Base-by-base conservation (phyloP, 768 basidiomycete genomes). In the Tylopilus sp. region DNA sequence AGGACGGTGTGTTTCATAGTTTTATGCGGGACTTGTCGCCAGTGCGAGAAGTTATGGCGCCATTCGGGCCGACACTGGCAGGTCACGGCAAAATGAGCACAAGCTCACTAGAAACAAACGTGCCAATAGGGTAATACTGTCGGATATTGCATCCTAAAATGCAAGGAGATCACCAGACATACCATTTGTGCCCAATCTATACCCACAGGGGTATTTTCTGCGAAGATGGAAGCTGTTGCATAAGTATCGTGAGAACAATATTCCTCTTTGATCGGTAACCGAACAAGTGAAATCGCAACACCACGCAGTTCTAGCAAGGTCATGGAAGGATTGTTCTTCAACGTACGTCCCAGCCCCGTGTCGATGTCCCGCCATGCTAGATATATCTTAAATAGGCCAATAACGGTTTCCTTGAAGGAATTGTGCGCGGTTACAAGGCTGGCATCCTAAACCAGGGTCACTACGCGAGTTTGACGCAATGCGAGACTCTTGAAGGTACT, bases 401-500 rank as follows among this genome's bases (percentile, higher is more conserved):
- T 50, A 72, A 65, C 55, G 91, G 91, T 19, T 92, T 87, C 62
- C 74, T 92, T 46, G 91, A 92, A 69, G 90, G 82, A 22, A 85
- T 92, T 36, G 81, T 92, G 28, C 76, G 96, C 59, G 97, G 97
- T 10, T 98, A 94, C 84, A 96, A 93, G 72, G 84, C 89, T 41
- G 95, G 92, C 25, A 85, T 98, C 54, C 80, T 99, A 41, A 87
- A 85, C 45, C 91, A 93, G 69, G 81, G 76, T 63, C 92, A 96
- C 68, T 99, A 98, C 72, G 78, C 85, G 65, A 98, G 92, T 73
- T 74, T 99, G 69, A 89, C 89, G 5, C 97, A 99, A 73, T 98
- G 97, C 81, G 97, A 99, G 74, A 92, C 84, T 25, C 80, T 98
- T 28, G 97, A 98, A 78, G 96, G 96, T 92, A 60, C 49, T 77